Evolutionary conservation across 1,139 yeast species (phyloP).

Genomic region (Zygosaccharomyces sapae): DNA sequence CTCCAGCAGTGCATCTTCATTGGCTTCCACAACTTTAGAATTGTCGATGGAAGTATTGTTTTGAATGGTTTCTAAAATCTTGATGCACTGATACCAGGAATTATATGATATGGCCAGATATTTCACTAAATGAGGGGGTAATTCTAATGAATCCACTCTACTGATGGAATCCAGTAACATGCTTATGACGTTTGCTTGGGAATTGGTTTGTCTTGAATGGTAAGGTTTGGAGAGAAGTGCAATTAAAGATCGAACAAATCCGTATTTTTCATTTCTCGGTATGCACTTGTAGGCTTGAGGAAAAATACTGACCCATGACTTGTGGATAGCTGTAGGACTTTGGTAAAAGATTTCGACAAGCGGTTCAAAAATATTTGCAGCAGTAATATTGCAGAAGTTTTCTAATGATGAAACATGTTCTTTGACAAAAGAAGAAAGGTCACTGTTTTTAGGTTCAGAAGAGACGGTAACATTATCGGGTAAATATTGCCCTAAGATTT

Average conservation of each 20-base stretch:
- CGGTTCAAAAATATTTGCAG: slow-evolving; percentile 63
- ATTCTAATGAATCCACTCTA: slow-evolving; percentile 62
- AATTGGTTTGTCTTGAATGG: slow-evolving; percentile 82
- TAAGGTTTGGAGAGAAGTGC: slow-evolving; percentile 82
- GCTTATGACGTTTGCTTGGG: slow-evolving; percentile 82
- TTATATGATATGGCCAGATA: slow-evolving; percentile 82
- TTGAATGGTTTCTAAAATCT: slow-evolving; percentile 73
- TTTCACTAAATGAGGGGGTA: slow-evolving; percentile 94
- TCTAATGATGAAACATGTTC: slow-evolving; percentile 52
- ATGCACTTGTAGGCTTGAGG: slow-evolving; percentile 73
- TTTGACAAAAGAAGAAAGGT: slow-evolving; percentile 41
- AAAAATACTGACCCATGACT: slow-evolving; percentile 82
- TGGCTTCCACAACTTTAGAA: slow-evolving; percentile 74
- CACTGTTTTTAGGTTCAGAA: slow-evolving; percentile 19
- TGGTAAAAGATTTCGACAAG: slow-evolving; percentile 78
- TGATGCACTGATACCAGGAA: slow-evolving; percentile 89
- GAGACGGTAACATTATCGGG: slow-evolving; percentile 15
- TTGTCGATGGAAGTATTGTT: slow-evolving; percentile 62
- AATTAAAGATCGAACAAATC: slow-evolving; percentile 75
- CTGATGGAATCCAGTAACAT: slow-evolving; percentile 80
- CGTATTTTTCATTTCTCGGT: slow-evolving; percentile 75
- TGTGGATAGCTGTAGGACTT: slow-evolving; percentile 72
- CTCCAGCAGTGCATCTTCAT: slow-evolving; percentile 87
- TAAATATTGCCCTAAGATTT: slow-evolving; percentile 42
- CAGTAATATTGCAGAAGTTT: slow-evolving; percentile 44